Percentiles rank a stretch among this genome's conserved stretches.
These are phyloP conservation scores for Vickermania ingenoplastis DNA, from an alignment of 208 protist genomes.

Conservation along the genomic window DNA sequence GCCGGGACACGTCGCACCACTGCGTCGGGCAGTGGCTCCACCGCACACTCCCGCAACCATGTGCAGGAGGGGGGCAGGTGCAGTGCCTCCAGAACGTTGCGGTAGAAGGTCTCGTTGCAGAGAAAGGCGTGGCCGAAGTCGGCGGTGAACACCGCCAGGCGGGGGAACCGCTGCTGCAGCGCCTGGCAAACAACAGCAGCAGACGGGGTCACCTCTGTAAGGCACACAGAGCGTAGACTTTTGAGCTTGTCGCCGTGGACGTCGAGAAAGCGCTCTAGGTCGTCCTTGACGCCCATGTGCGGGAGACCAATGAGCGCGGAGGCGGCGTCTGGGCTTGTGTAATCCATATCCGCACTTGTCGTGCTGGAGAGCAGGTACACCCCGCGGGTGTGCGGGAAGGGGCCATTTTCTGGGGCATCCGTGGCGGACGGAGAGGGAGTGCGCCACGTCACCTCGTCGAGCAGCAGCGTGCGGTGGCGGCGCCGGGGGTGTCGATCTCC, in stretches of 20 bases:
- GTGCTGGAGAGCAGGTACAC: conserved; percentile 55
- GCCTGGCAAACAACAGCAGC: conserved; percentile 19
- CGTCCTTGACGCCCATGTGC: conserved; percentile 14
- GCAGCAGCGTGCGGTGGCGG: conserved; percentile 50
- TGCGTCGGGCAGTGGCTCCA: conserved; percentile 4
- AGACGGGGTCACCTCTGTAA: conserved; percentile 38
- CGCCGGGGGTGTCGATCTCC: conserved; percentile 1
- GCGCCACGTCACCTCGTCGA: conserved; percentile 24
- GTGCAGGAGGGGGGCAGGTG: not conserved
- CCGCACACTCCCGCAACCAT: too few relatives aligned
- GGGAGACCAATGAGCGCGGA: conserved; percentile 59
- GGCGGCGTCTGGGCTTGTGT: conserved; percentile 15
- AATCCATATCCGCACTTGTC: conserved; percentile 26
- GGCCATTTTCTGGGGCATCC: not conserved
- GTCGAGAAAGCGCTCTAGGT: conserved; percentile 35
- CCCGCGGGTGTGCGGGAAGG: conserved; percentile 32
- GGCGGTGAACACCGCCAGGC: conserved; percentile 39
- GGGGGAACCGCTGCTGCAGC: conserved; percentile 24
- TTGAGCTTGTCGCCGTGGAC: conserved; percentile 17
- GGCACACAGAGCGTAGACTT: conserved; percentile 32
- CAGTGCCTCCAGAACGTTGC: conserved; percentile 17
- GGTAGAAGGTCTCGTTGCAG: conserved; percentile 55
- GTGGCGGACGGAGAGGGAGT: conserved; percentile 5
- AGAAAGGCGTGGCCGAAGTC: conserved; percentile 42
- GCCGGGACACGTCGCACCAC: conserved; percentile 12